Evolutionary conservation across 202 grass and related monocot genomes (phyloP).

Genomic region (Digitaria exilis): DNA sequence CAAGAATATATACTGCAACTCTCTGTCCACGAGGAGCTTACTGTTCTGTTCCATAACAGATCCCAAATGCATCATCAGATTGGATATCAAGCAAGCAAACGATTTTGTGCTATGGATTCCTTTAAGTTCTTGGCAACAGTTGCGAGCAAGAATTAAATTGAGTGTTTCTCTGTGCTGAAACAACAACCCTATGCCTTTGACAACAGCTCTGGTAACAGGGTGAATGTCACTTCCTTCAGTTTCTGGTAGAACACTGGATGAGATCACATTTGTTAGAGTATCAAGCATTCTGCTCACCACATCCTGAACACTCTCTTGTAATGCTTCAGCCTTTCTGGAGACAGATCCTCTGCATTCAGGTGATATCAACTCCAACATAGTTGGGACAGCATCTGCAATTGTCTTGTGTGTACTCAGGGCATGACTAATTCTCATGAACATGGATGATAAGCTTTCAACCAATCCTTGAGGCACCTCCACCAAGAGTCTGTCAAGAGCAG

Average conservation of each 20-base stretch:
- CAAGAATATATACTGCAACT: conserved; percentile 11
- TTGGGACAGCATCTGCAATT: background rate
- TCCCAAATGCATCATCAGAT: conserved; percentile 5
- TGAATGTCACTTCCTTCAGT: conserved; percentile 24
- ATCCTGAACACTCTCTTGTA: background rate
- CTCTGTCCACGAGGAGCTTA: background rate
- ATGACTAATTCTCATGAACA: background rate
- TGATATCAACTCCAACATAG: conserved; percentile 6
- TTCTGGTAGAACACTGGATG: background rate
- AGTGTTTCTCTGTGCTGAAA: conserved; percentile 6
- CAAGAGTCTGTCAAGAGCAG: conserved; percentile 11
- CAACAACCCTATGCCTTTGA: background rate
- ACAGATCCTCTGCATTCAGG: conserved; percentile 8
- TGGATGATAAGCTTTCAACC: background rate
- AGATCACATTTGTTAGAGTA: conserved; percentile 16
- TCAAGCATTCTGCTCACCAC: background rate
- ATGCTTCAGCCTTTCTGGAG: background rate
- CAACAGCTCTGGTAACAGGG: conserved; percentile 26
- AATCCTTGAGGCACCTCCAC: background rate
- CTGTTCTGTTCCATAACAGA: background rate
- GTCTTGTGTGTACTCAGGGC: conserved; percentile 16
- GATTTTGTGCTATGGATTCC: background rate
- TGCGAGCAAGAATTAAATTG: conserved; percentile 17
- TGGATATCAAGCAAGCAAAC: background rate
- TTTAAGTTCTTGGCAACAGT: background rate